Conservation (phyloP, 2,329 filamentous ascomycete species). For the Ophiostoma fasciatum region DNA sequence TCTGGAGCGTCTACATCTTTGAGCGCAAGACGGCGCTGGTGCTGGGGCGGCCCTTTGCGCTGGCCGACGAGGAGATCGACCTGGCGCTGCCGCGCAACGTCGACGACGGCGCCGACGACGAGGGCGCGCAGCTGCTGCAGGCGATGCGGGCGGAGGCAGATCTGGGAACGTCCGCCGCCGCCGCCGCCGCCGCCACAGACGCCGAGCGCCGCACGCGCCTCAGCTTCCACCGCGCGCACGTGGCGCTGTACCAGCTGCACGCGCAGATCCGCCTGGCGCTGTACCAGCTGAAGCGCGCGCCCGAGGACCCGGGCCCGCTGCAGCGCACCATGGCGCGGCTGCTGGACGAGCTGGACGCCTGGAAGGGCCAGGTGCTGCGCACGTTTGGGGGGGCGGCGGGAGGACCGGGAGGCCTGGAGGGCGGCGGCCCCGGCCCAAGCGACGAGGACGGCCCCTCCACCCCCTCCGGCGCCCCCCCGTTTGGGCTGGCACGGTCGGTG, state of each 20-base stretch:
- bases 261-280: constrained; percentile 6
- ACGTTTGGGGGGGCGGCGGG: constrained; percentile 3
- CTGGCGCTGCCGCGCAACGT: constrained; percentile 1
- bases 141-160: no score
- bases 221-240: constrained; percentile 5
- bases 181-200: background rate
- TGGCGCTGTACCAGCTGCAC: constrained; percentile 7
- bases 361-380: constrained; percentile 1
- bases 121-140: no score
- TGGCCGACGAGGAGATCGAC: constrained; percentile 10
- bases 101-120: background rate
- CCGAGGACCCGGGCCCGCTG: background rate
- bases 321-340: background rate
- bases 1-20: constrained; percentile 9
- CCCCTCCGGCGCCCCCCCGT: background rate
- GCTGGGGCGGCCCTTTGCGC: constrained; percentile 8
- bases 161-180: background rate
- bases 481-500: background rate
- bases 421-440: no score
- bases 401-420: no score
- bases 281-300: constrained; percentile 2
- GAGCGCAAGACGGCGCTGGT: constrained; percentile 9
- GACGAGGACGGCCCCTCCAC: background rate
- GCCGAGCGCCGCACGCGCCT: background rate
- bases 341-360: constrained; percentile 3